These are phyloP conservation scores for Scleromitrula shiraiana DNA, from an alignment of 2,329 filamentous ascomycete genomes.

Conservation along the genomic window DNA sequence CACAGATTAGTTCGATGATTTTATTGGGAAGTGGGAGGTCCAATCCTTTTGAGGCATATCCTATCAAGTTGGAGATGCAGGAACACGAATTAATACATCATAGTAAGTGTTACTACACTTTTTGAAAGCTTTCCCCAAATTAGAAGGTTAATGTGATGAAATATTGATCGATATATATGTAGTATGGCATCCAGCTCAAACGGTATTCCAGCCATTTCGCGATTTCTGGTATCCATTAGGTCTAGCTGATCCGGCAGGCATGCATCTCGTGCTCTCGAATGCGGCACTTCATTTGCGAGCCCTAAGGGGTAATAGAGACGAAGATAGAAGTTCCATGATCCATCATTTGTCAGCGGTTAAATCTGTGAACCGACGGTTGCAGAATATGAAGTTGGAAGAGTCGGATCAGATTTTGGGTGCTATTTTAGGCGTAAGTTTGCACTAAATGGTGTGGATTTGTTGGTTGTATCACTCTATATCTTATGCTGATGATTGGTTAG, in stretches of 20 bases:
- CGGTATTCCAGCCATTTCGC: neutral
- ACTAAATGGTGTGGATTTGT: neutral
- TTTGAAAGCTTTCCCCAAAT: neutral
- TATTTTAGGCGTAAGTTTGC: neutral
- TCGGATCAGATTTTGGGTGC: neutral
- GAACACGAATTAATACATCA: neutral
- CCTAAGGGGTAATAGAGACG: neutral
- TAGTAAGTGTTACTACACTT: neutral
- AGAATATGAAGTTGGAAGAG: neutral
- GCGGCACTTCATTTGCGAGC: neutral
- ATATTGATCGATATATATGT: neutral
- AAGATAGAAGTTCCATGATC: neutral
- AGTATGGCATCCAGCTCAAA: neutral
- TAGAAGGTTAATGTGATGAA: too few species aligned
- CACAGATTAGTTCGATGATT: neutral
- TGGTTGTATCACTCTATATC: neutral
- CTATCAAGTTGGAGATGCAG: neutral
- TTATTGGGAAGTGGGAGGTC: neutral
- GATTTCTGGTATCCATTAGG: conserved; percentile 1
- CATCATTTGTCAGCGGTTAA: neutral
- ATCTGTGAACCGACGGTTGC: neutral
- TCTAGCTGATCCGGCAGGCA: neutral
- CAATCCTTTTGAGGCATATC: neutral
- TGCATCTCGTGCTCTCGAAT: neutral
- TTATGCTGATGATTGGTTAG: neutral